Conservation (phyloP, 2,329 filamentous ascomycete species). For the Pseudocercospora cruenta region DNA sequence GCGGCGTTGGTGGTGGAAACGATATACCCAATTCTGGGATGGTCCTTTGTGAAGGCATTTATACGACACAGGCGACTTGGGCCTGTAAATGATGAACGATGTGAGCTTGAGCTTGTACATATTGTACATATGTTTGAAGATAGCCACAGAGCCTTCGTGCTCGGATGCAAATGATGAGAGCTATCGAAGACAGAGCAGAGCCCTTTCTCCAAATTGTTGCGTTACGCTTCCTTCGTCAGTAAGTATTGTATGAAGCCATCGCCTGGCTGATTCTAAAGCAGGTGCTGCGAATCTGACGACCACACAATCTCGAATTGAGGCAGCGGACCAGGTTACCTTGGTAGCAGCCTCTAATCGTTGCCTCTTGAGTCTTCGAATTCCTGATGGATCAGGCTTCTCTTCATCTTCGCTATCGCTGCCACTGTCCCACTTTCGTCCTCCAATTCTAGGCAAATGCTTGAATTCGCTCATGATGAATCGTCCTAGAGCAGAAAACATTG, state of each 20-base stretch:
- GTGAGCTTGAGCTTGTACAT: constrained; percentile 4
- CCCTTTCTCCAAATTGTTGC: constrained; percentile 75
- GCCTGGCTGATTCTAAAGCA: constrained; percentile 77
- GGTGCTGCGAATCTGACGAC: constrained; percentile 88
- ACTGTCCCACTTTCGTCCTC: constrained; percentile 73
- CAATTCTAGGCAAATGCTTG: constrained; percentile 75
- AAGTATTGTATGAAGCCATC: constrained; percentile 79
- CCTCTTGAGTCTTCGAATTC: constrained; percentile 47
- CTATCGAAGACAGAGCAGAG: constrained; percentile 65
- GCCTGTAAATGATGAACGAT: neutral
- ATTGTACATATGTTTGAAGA: constrained; percentile 7
- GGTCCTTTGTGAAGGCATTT: neutral
- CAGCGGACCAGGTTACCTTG: constrained; percentile 79
- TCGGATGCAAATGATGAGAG: neutral
- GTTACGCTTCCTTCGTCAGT: constrained; percentile 72
- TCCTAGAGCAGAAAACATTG: constrained; percentile 66
- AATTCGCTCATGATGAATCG: constrained; percentile 82
- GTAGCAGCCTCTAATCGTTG: constrained; percentile 58
- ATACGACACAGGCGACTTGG: neutral
- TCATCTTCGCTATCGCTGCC: constrained; percentile 37
- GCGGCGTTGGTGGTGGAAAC: constrained; percentile 3
- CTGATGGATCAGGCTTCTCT: constrained; percentile 48
- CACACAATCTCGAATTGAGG: constrained; percentile 78
- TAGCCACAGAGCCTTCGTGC: neutral
- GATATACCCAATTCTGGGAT: constrained; percentile 5